A percentile compares a stretch with the other conserved stretches of the same genome.
These are phyloP conservation scores for Leishmania arabica DNA, from an alignment of 208 protist species.

Conservation along the genomic window DNA sequence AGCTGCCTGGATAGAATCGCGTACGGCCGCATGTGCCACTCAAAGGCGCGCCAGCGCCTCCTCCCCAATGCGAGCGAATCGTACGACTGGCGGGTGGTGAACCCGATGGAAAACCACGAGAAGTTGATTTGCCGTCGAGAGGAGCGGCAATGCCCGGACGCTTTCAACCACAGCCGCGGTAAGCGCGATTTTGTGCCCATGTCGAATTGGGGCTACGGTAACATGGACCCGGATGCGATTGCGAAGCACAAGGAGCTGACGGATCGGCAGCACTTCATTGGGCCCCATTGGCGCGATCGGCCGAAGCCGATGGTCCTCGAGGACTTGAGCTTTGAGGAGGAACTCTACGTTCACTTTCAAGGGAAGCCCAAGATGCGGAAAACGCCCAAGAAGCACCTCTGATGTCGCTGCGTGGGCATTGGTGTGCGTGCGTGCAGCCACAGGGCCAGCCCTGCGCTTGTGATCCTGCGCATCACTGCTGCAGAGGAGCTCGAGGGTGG, in stretches of 20 bases:
- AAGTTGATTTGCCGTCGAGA: constrained; percentile 53
- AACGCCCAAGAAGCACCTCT: constrained; percentile 90
- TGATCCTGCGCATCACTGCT: neutral
- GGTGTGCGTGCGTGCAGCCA: too few relatives aligned
- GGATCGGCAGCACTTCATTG: constrained; percentile 87
- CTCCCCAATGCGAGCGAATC: constrained; percentile 79
- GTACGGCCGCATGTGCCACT: constrained; percentile 86
- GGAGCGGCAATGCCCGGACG: constrained; percentile 75
- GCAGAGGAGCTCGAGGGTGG: neutral
- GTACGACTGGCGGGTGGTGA: constrained; percentile 89
- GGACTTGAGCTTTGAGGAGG: constrained; percentile 91
- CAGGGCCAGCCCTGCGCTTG: neutral
- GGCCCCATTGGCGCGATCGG: constrained; percentile 83
- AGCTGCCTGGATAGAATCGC: constrained; percentile 84
- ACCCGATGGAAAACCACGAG: constrained; percentile 82
- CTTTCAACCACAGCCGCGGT: constrained; percentile 69
- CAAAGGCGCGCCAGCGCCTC: constrained; percentile 78
- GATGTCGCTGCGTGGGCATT: neutral
- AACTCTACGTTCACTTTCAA: constrained; percentile 89
- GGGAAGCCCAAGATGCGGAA: constrained; percentile 89
- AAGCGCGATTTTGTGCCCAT: constrained; percentile 92
- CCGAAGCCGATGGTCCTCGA: constrained; percentile 84
- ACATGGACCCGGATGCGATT: constrained; percentile 90
- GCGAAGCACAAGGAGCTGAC: constrained; percentile 88
- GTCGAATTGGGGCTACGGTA: constrained; percentile 89